A percentile compares a stretch with the other conserved stretches of the same genome.
Conservation (phyloP, 306 rosid species). For the Cucumis cinereus region DNA sequence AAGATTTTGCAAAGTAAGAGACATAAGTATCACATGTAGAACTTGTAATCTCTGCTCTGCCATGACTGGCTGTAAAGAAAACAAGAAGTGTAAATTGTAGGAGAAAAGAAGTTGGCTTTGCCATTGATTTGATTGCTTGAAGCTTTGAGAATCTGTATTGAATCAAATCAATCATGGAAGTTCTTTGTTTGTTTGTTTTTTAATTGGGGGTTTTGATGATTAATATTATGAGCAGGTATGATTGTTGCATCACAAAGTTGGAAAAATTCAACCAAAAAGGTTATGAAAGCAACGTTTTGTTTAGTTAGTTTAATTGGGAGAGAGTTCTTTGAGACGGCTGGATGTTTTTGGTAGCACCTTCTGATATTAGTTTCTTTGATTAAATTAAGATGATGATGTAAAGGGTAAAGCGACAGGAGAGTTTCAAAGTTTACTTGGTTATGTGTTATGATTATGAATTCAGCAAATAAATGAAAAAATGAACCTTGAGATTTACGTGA, state of each 20-base stretch:
- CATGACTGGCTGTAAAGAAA: conserved; percentile 13
- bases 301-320: not conserved
- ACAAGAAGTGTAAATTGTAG: conserved; percentile 15
- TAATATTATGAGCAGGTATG: not conserved
- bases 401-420: not conserved
- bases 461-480: too few species aligned
- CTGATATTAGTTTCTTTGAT: not conserved
- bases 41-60: conserved; percentile 18
- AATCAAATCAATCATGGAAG: not conserved
- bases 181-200: not conserved
- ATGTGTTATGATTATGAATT: too few species aligned
- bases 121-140: not conserved
- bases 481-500: too few species aligned
- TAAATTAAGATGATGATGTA: not conserved
- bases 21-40: conserved; percentile 53
- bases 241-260: not conserved
- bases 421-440: not conserved
- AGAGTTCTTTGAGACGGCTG: not conserved
- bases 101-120: conserved; percentile 9
- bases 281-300: not conserved
- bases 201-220: not conserved
- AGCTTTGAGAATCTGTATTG: not conserved
- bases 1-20: conserved; percentile 36
- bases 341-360: not conserved
- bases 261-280: conserved; percentile 3